phyloP scores from a whole-genome alignment of 2,329 filamentous ascomycete genomes.

The Monosporascus sp. region DNA sequence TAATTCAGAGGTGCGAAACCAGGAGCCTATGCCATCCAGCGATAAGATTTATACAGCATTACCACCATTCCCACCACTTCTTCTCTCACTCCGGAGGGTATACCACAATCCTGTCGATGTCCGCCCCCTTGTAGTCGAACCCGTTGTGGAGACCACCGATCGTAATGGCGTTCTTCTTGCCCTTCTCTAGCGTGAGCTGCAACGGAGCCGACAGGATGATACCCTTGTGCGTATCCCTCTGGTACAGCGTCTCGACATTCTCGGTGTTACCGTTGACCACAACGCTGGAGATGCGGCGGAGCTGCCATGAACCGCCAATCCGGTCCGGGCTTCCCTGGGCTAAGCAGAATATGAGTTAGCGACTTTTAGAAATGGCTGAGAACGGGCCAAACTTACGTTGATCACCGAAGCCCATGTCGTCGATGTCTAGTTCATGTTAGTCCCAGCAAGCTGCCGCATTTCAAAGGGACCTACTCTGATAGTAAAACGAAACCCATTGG shows the following conservation, averaged over 20 bases:
- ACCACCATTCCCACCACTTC: background rate
- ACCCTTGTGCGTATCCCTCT: constrained; percentile 53
- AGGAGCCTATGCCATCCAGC: no score
- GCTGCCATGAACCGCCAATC: constrained; percentile 54
- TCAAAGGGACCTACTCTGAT: constrained; percentile 35
- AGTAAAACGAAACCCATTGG: constrained; percentile 55
- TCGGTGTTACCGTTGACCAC: constrained; percentile 50
- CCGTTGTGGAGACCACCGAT: constrained; percentile 54
- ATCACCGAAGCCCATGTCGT: constrained; percentile 56
- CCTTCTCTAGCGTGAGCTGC: constrained; percentile 46
- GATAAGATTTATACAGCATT: no score
- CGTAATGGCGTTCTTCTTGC: constrained; percentile 46
- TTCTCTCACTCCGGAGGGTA: constrained; percentile 45
- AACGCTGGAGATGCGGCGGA: constrained; percentile 55
- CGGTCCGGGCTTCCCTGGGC: constrained; percentile 52
- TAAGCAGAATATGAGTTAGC: constrained; percentile 3
- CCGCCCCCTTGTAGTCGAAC: constrained; percentile 50
- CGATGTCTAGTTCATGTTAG: constrained; percentile 33
- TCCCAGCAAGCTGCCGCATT: background rate
- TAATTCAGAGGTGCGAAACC: no score
- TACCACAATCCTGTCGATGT: constrained; percentile 55
- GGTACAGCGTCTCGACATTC: constrained; percentile 43
- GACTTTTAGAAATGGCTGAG: background rate
- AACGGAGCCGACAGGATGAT: constrained; percentile 55
- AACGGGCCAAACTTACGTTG: constrained; percentile 28